These are phyloP conservation scores for Penicillium atrosanguineum DNA, from an alignment of 495 filamentous ascomycete genomes.

Conservation along the genomic window DNA sequence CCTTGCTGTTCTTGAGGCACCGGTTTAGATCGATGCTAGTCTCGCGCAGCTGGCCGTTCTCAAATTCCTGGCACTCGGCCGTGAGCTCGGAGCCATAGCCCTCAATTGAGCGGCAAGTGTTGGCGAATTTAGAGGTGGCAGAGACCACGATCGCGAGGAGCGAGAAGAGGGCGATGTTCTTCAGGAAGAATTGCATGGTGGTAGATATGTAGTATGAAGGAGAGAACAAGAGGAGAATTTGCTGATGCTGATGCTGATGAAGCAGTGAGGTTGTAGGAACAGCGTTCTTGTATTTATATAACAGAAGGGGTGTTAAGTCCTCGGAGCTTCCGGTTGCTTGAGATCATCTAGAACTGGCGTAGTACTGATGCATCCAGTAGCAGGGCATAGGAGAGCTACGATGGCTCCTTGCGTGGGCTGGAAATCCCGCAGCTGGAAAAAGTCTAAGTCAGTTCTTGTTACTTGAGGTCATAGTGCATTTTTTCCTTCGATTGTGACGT, in stretches of 20 bases:
- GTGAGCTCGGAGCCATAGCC: slow-evolving; percentile 10
- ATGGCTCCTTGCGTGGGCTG: slow-evolving; percentile 4
- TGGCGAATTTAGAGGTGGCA: slow-evolving; percentile 18
- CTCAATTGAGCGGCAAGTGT: slow-evolving; percentile 18
- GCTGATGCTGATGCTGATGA: not conserved
- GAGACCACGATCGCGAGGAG: slow-evolving; percentile 15
- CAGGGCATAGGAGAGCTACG: not conserved
- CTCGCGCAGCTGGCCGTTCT: slow-evolving; percentile 8
- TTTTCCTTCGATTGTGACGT: not conserved
- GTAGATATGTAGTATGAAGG: not conserved
- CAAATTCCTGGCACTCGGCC: slow-evolving; percentile 14
- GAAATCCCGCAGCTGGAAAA: not conserved
- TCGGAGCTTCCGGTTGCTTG: not conserved
- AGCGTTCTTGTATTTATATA: not conserved
- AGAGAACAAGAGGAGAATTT: not conserved
- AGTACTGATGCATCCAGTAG: not conserved
- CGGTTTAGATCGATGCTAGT: slow-evolving; percentile 18
- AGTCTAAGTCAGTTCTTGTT: not conserved
- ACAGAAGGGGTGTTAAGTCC: not conserved
- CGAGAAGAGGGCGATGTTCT: slow-evolving; percentile 16
- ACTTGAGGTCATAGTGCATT: slow-evolving; percentile 10
- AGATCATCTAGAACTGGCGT: not conserved
- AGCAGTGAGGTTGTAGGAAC: not conserved
- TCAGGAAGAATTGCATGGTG: slow-evolving; percentile 22
- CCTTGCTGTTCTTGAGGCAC: slow-evolving; percentile 21